Conservation (phyloP, 2,329 filamentous ascomycete genomes). For the Fusarium falciforme region DNA sequence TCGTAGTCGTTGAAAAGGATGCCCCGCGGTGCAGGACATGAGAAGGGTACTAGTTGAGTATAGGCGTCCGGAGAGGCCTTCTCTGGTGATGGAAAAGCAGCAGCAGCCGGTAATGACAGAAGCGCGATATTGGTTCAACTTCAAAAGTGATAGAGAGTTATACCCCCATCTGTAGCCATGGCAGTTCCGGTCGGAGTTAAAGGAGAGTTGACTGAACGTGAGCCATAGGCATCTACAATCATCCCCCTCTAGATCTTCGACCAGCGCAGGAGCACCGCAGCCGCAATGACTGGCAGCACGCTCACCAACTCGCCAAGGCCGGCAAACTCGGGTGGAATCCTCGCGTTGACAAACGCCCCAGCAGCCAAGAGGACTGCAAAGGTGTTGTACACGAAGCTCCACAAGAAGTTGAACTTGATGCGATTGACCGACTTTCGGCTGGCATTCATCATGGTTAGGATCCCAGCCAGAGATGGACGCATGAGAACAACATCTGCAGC, state of each 20-base stretch:
- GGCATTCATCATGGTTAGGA: conserved; percentile 69
- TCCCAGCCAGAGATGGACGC: conserved; percentile 63
- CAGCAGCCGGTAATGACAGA: conserved; percentile 26
- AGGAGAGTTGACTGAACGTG: conserved; percentile 9
- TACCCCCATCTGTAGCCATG: neutral
- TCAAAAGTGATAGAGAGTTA: neutral
- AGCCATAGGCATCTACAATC: neutral
- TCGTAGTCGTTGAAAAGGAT: neutral
- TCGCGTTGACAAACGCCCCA: conserved; percentile 69
- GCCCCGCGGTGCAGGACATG: conserved; percentile 4
- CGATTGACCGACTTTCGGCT: conserved; percentile 57
- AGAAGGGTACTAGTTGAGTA: conserved; percentile 9
- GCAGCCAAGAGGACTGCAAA: conserved; percentile 74
- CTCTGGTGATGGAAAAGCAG: conserved; percentile 6
- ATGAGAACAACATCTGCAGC: conserved; percentile 79
- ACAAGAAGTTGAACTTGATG: conserved; percentile 76
- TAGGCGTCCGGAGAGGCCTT: conserved; percentile 3
- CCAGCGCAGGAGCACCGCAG: conserved; percentile 42
- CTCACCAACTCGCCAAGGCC: conserved; percentile 80
- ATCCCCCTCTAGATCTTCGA: conserved; percentile 31
- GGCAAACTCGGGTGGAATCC: conserved; percentile 70
- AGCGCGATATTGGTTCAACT: conserved; percentile 2
- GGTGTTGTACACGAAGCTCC: conserved; percentile 77
- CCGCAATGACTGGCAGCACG: conserved; percentile 73
- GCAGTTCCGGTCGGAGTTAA: neutral